These are phyloP conservation scores for Marvania coccoides DNA, from an alignment of 139 green algal species.

Conservation along the genomic window DNA sequence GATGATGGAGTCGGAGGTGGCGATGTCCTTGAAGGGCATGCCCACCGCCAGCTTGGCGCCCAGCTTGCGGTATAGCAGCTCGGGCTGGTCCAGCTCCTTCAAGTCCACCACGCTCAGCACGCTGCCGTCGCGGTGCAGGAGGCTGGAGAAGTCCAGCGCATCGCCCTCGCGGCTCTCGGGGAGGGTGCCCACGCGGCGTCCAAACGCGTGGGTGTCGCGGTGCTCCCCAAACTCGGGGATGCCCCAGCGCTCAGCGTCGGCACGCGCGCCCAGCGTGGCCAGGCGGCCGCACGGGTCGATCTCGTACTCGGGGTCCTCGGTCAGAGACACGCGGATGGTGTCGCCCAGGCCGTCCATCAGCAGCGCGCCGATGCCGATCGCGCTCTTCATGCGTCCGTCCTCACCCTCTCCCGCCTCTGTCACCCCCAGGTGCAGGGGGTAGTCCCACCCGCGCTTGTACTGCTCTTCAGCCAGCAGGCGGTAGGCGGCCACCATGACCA, in stretches of 20 bases:
- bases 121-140: slow-evolving; percentile 85
- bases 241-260: slow-evolving; percentile 50
- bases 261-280: slow-evolving; percentile 62
- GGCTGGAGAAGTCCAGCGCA: slow-evolving; percentile 69
- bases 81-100: slow-evolving; percentile 36
- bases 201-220: slow-evolving; percentile 85
- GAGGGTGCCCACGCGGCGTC: slow-evolving; percentile 65
- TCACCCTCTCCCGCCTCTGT: slow-evolving; percentile 85
- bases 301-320: slow-evolving; percentile 94
- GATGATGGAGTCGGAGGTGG: slow-evolving; percentile 84
- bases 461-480: slow-evolving; percentile 88
- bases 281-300: slow-evolving; percentile 90
- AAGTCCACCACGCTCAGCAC: slow-evolving; percentile 49
- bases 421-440: slow-evolving; percentile 95
- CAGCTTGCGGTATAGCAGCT: slow-evolving; percentile 71
- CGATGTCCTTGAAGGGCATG: slow-evolving; percentile 99
- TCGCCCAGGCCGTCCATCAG: slow-evolving; percentile 97
- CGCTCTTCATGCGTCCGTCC: slow-evolving; percentile 96
- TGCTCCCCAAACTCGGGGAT: slow-evolving; percentile 74
- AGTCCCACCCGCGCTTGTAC: slow-evolving; percentile 92
- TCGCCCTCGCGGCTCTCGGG: slow-evolving; percentile 70
- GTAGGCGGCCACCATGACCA: slow-evolving; percentile 97
- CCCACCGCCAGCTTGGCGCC: slow-evolving; percentile 92
- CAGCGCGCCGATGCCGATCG: slow-evolving; percentile 95
- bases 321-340: slow-evolving; percentile 94